Base-by-base conservation (phyloP, 1,284 basidiomycete species). In the Tremellales sp. region DNA sequence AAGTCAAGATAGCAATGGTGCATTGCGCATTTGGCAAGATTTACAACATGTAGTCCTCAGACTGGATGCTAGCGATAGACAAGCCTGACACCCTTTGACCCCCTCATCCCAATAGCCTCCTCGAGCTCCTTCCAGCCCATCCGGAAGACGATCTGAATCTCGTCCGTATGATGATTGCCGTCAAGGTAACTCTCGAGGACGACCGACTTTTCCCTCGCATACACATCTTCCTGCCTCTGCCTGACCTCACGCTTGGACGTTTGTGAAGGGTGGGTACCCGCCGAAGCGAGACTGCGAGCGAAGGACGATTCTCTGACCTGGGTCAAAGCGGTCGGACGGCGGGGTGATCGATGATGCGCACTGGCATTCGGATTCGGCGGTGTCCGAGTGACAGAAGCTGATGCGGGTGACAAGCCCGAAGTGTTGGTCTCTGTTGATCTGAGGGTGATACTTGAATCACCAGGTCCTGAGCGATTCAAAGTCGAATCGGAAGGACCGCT, bases 141-240 rank as follows among this genome's bases (percentile, higher is more conserved):
- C 57, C 87, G 84, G 62, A 91, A 91, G 44, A 68, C 78, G 17
- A 88, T 85, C 53, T 87, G 87, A 42, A 97, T 76, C 72, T 96
- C 91, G 70, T 97, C 93, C 2, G 89, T 85, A 70, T 92, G 87
- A 72, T 91, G 90, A 51, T 86, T 84, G 3, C 91, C 92, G 63
- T 96, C 86, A 11, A 96, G 76, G 49, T 87, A 72, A 4, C 77
- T 61, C 21, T 82, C 64, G 33, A 96, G 64, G 23, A 84, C 84
- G 35, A 67, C 64, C 43, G 66, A 64, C 40, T 65, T 54, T 46
- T 60, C 58, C 44, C 56, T 42, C 46, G 49, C 48, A 51, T 23
- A 51, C 47, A 54, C 41, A 45, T 29, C 41, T 11, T 46, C 48
- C 37, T 45, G 41, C 42, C 45, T 29, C 37, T 41, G 22, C n/a